Conservation (phyloP, 257 asterid genomes). For the Gynochthodes officinalis region DNA sequence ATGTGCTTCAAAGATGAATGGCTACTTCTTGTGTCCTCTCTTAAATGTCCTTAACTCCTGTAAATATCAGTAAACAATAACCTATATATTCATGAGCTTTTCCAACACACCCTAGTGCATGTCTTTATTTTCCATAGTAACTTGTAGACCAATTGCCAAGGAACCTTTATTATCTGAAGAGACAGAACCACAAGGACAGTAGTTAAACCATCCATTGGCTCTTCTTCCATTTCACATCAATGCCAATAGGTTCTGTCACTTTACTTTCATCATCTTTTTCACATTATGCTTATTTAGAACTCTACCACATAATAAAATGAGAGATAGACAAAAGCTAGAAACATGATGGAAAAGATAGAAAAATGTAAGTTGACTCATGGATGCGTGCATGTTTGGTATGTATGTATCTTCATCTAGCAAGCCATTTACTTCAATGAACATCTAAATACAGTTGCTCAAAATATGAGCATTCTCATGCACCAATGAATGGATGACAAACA, state of each 20-base stretch:
- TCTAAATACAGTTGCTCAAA: neutral
- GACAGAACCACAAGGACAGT: neutral
- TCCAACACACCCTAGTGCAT: neutral
- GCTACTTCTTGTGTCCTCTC: too few relatives aligned
- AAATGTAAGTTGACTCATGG: neutral
- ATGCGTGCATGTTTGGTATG: neutral
- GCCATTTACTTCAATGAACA: neutral
- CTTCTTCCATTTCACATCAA: neutral
- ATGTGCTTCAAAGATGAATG: too few relatives aligned
- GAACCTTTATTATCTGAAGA: neutral
- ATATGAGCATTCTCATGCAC: neutral
- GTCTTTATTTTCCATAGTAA: neutral
- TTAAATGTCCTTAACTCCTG: neutral
- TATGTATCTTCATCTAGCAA: neutral
- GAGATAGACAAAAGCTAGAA: neutral
- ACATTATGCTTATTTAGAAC: neutral
- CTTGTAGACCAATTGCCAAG: neutral
- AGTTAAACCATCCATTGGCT: neutral
- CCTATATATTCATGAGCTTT: neutral
- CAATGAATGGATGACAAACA: neutral
- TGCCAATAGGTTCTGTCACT: neutral
- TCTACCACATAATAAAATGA: too few relatives aligned
- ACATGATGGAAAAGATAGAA: neutral
- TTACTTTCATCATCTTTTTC: neutral
- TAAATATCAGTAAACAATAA: neutral